Evolutionary conservation across 1,284 basidiomycete genomes (phyloP), one percentile per base, ranked within the genome.

Genomic region (Chiua sp.): DNA sequence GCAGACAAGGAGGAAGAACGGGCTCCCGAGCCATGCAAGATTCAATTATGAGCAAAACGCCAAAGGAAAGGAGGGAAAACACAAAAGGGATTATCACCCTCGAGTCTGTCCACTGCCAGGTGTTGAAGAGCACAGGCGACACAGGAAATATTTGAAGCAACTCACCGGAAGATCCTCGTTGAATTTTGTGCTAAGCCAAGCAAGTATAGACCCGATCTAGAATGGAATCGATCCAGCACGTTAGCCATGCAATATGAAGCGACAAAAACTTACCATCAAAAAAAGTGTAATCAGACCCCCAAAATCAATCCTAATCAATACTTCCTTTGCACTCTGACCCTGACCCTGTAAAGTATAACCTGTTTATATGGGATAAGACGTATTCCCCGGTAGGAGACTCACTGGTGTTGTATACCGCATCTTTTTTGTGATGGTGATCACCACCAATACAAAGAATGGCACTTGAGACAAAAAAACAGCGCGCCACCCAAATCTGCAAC

Each of bases 401-500:
- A 65, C 63, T 23, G 63, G 65, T 20, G 63, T 65, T 23, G 50
- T 61, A 47, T 65, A 65, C 30, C 32, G 42, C 35, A 65, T 35
- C 5, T 32, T 55, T 18, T 58, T 62, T 18, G 63, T 26, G 49
- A 57, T 30, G 44, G 55, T 11, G n/a, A 66, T 28, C 46, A 59
- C 33, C 20, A 63, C 54, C n/a, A 65, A 8, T 3, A 59, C 22
- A 47, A 65, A 55, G 15, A 63, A 35, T 1, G 66, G 64, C 13
- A 68, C 47, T 35, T 68, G 66, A 35, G 44, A 56, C 20, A 63
- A 56, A 37, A 65, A 68, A 6, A 60, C 60, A 8, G 47, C 30
- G 44, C 64, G 66, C 64, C 64, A 65, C 18, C 64, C 64, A 47
- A 63, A 59, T 46, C 64, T 66, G n/a, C 61, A 26, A 33, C 12